phyloP scores from a whole-genome alignment of 1,139 yeast species.

The Scheffersomyces quercinus region DNA sequence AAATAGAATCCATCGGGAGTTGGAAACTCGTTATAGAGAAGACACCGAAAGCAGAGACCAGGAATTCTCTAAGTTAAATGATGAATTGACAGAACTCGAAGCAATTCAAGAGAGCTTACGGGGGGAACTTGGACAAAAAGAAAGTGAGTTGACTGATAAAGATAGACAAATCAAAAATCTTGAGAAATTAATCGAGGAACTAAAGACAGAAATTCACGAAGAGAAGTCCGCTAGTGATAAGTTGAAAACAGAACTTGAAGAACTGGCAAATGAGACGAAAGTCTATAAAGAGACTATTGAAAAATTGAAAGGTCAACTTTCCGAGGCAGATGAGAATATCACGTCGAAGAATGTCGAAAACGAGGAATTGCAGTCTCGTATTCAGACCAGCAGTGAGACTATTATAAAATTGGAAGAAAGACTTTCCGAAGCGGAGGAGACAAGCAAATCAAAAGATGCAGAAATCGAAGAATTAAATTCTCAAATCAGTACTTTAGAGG shows the following conservation, averaged over 20 bases:
- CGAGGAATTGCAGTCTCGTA: too few species aligned
- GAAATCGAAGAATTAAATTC: constrained; percentile 1
- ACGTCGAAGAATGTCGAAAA: too few species aligned
- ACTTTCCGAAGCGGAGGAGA: too few species aligned
- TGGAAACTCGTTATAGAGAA: constrained; percentile 2
- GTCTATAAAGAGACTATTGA: background rate
- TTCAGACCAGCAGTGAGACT: too few species aligned
- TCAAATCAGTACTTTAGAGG: constrained; percentile 3
- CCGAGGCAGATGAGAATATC: too few species aligned
- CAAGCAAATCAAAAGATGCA: constrained; percentile 8
- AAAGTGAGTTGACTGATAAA: constrained; percentile 1
- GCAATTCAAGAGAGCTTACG: background rate
- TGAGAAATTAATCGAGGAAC: background rate
- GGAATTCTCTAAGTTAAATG: background rate
- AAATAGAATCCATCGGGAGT: constrained; percentile 1
- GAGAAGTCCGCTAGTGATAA: too few species aligned
- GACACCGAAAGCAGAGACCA: background rate
- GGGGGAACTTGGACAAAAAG: background rate
- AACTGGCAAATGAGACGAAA: background rate
- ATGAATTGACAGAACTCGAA: background rate
- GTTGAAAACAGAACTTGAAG: background rate
- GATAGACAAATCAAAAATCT: constrained; percentile 1
- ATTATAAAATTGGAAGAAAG: too few species aligned
- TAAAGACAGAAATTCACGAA: background rate
- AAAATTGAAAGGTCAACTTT: too few species aligned